Conservation (phyloP, 1,284 basidiomycete species). For the Malassezia cuniculi region DNA sequence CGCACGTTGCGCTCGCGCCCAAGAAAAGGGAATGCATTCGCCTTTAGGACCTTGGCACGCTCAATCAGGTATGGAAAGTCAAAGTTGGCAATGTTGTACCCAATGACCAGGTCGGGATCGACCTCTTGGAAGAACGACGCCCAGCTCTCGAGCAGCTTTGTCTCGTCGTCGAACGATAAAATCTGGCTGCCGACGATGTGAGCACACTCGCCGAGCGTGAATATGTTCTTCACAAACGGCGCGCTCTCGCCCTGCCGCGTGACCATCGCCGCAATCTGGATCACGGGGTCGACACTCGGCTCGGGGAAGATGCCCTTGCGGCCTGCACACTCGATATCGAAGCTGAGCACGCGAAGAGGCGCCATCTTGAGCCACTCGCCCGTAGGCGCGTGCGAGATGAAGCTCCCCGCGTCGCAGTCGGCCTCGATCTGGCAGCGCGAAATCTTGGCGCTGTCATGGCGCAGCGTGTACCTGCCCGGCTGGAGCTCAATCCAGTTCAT, state of each 20-base stretch:
- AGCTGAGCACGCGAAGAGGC: conserved; percentile 41
- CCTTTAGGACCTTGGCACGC: conserved; percentile 40
- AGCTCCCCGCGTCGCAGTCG: conserved; percentile 19
- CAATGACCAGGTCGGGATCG: conserved; percentile 43
- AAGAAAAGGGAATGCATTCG: conserved; percentile 36
- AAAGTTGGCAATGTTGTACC: conserved; percentile 45
- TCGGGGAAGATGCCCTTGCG: conserved; percentile 44
- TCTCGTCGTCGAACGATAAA: conserved; percentile 35
- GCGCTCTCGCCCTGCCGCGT: conserved; percentile 41
- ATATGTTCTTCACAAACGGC: conserved; percentile 43
- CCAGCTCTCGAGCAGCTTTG: conserved; percentile 41
- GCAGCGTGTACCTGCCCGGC: conserved; percentile 33
- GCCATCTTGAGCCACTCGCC: conserved; percentile 42
- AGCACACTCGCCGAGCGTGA: conserved; percentile 41
- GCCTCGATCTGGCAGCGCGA: conserved; percentile 43
- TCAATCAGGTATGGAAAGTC: conserved; percentile 45
- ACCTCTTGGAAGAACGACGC: conserved; percentile 38
- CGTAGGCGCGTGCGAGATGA: conserved; percentile 35
- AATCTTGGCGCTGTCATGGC: conserved; percentile 19
- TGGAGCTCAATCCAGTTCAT: conserved; percentile 43
- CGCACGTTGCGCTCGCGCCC: conserved; percentile 35
- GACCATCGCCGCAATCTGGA: conserved; percentile 45
- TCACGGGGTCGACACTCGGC: conserved; percentile 38
- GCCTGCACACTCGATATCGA: conserved; percentile 45
- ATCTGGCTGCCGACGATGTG: conserved; percentile 44